A percentile compares a stretch with the other conserved stretches of the same genome.
Conservation (phyloP, 2,329 filamentous ascomycete genomes). For the Cladosporium austrohemisphaericum region DNA sequence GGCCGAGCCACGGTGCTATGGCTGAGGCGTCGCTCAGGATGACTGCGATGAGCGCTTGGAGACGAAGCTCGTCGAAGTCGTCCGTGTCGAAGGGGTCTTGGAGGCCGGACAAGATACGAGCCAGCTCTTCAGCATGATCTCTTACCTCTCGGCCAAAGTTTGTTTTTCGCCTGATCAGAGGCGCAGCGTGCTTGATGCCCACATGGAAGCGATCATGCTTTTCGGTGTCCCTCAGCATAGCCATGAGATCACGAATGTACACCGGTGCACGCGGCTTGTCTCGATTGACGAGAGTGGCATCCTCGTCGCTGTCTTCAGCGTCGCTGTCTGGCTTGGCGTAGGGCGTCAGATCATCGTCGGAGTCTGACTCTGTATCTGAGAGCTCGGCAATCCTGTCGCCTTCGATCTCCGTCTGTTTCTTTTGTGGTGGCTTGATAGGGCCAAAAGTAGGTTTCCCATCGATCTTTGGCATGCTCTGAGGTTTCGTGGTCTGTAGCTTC, state of each 20-base stretch:
- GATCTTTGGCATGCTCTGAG: slow-evolving; percentile 21
- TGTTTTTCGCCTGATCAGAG: slow-evolving; percentile 81
- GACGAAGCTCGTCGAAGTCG: slow-evolving; percentile 68
- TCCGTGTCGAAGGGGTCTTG: slow-evolving; percentile 83
- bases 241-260: slow-evolving; percentile 81
- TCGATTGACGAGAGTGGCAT: slow-evolving; percentile 78
- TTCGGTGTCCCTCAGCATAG: slow-evolving; percentile 74
- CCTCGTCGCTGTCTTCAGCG: slow-evolving; percentile 86
- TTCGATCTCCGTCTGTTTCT: slow-evolving; percentile 27
- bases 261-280: slow-evolving; percentile 82
- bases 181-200: slow-evolving; percentile 70
- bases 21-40: slow-evolving; percentile 69
- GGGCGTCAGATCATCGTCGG: slow-evolving; percentile 62
- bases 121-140: slow-evolving; percentile 78
- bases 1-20: slow-evolving; percentile 80
- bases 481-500: background rate
- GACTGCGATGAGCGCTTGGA: slow-evolving; percentile 79
- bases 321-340: slow-evolving; percentile 88
- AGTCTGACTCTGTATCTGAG: slow-evolving; percentile 30
- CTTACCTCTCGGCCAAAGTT: slow-evolving; percentile 83
- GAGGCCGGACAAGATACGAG: slow-evolving; percentile 69
- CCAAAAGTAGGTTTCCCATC: slow-evolving; percentile 31
- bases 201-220: slow-evolving; percentile 81
- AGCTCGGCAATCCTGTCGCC: slow-evolving; percentile 34
- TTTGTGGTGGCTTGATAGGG: slow-evolving; percentile 27